These are phyloP conservation scores for Guillardia theta DNA, from an alignment of 78 protist genomes.

Conservation along the genomic window DNA sequence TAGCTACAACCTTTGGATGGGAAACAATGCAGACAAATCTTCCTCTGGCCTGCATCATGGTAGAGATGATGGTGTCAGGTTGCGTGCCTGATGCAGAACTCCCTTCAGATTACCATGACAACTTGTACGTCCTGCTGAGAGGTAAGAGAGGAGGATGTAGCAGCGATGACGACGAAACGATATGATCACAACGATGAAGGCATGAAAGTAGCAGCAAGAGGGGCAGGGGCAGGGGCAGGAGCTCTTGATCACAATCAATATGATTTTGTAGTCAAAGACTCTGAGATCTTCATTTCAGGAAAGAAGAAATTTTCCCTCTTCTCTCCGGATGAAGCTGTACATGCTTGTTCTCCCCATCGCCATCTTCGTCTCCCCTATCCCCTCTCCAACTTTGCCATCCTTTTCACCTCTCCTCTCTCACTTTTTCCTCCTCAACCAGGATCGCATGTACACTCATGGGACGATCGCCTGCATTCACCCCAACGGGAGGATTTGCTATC, in stretches of 20 bases:
- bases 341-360: background rate
- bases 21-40: background rate
- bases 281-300: background rate
- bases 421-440: background rate
- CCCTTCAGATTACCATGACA: background rate
- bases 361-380: background rate
- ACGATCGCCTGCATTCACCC: background rate
- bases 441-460: conserved; percentile 7
- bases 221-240: no score
- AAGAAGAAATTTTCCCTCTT: background rate
- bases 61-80: no score
- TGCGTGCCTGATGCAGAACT: background rate
- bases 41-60: no score
- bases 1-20: background rate
- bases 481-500: conserved; percentile 20
- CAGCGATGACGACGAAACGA: background rate
- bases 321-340: background rate
- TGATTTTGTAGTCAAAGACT: background rate
- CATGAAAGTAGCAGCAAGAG: no score
- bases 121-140: background rate
- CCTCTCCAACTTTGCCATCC: background rate
- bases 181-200: no score
- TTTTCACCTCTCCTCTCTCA: background rate
- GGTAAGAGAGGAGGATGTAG: background rate
- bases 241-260: no score